Evolutionary conservation across 2,329 filamentous ascomycete species (phyloP).

Genomic region (Aquanectria penicillioides): DNA sequence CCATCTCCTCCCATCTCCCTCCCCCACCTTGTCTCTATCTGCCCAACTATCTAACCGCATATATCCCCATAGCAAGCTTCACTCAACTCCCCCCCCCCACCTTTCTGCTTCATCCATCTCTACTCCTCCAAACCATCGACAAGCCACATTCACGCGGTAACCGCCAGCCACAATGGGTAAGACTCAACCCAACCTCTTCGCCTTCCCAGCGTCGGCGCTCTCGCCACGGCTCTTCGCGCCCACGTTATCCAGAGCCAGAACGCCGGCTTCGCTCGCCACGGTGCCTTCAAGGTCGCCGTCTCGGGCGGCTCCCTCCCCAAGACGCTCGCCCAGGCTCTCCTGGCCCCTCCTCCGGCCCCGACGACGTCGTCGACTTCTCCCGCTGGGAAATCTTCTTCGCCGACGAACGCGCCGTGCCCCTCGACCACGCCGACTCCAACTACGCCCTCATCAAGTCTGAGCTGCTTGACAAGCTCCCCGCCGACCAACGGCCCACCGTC

Average conservation of each 20-base stretch:
- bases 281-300: constrained; percentile 88
- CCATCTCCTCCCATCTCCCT: constrained; percentile 4
- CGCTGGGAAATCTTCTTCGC: constrained; percentile 99
- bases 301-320: constrained; percentile 94
- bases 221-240: constrained; percentile 80
- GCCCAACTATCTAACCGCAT: neutral
- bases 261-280: constrained; percentile 81
- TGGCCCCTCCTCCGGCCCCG: constrained; percentile 62
- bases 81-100: neutral
- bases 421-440: constrained; percentile 94
- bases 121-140: neutral
- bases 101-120: neutral
- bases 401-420: constrained; percentile 93
- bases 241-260: constrained; percentile 88
- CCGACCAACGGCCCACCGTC: constrained; percentile 73
- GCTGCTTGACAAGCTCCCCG: constrained; percentile 87
- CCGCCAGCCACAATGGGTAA: constrained; percentile 59
- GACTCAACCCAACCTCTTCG: constrained; percentile 77
- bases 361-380: constrained; percentile 78
- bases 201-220: constrained; percentile 75
- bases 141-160: constrained; percentile 1
- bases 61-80: neutral
- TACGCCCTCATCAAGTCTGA: constrained; percentile 89
- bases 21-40: neutral
- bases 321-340: constrained; percentile 84